Evolutionary conservation across 176 grass and related monocot species (phyloP).

Genomic region (Cenchrus fungigraminus): DNA sequence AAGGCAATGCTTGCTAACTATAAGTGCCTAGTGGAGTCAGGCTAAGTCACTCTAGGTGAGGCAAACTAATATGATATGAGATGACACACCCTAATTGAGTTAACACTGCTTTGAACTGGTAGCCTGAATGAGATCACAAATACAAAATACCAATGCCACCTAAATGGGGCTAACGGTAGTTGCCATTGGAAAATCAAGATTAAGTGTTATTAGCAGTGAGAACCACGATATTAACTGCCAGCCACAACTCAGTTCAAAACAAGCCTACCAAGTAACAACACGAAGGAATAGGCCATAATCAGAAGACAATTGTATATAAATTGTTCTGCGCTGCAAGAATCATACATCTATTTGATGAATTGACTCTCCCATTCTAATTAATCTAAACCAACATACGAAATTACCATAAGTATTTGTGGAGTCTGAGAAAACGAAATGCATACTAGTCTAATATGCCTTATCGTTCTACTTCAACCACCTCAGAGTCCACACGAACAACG

Average conservation of each 20-base stretch:
- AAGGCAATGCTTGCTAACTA: not conserved
- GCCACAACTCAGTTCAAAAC: not conserved
- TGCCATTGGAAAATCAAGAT: not conserved
- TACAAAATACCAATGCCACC: not conserved
- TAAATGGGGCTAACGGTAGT: not conserved
- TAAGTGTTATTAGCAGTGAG: not conserved
- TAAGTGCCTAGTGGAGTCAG: not conserved
- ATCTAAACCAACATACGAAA: slow-evolving; percentile 2
- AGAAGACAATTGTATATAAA: slow-evolving; percentile 6
- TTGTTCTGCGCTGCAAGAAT: not conserved
- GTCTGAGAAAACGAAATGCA: not conserved
- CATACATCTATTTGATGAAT: not conserved
- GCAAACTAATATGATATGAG: not conserved
- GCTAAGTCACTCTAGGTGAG: not conserved
- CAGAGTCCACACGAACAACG: not conserved
- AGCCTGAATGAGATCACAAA: not conserved
- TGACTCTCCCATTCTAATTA: not conserved
- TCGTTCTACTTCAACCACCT: not conserved
- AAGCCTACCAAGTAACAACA: not conserved
- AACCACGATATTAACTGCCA: not conserved
- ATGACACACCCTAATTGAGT: not conserved
- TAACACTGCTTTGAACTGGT: not conserved
- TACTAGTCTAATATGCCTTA: not conserved
- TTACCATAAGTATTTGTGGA: not conserved
- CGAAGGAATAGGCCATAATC: not conserved